Conservation (phyloP, 352 stramenopile genomes). For the Globisporangium barbulae region DNA sequence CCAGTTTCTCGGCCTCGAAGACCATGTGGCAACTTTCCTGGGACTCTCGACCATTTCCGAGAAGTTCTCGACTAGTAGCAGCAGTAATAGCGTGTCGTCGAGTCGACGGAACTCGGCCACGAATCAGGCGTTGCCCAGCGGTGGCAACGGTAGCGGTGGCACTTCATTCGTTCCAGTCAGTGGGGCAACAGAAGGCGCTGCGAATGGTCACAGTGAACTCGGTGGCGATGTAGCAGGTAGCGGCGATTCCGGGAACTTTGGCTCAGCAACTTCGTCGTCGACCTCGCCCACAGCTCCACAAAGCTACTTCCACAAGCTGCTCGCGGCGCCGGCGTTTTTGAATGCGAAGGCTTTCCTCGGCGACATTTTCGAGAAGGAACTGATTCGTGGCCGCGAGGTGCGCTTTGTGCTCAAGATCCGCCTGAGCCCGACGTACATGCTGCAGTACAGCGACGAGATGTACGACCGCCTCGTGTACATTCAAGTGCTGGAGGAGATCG, state of each 20-base stretch:
- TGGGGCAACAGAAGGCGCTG: slow-evolving; percentile 16
- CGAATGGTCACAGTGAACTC: slow-evolving; percentile 22
- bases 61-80: slow-evolving; percentile 21
- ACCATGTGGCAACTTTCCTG: slow-evolving; percentile 80
- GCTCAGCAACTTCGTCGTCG: slow-evolving; percentile 19
- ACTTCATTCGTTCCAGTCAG: slow-evolving; percentile 31
- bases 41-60: slow-evolving; percentile 58
- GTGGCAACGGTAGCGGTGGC: neutral
- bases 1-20: slow-evolving; percentile 89
- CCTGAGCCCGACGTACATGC: slow-evolving; percentile 72
- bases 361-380: slow-evolving; percentile 90
- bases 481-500: slow-evolving; percentile 91
- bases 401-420: slow-evolving; percentile 94
- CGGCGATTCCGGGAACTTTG: slow-evolving; percentile 8
- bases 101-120: slow-evolving; percentile 29
- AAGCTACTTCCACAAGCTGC: slow-evolving; percentile 79
- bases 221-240: slow-evolving; percentile 18
- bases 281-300: slow-evolving; percentile 27
- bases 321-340: slow-evolving; percentile 76
- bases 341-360: slow-evolving; percentile 83
- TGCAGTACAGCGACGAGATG: slow-evolving; percentile 84
- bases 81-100: neutral
- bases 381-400: slow-evolving; percentile 86
- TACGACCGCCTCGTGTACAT: slow-evolving; percentile 85
- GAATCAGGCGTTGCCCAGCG: slow-evolving; percentile 14